Conservation (phyloP, 148 eudicot species). For the Hydrangea macrophylla region DNA sequence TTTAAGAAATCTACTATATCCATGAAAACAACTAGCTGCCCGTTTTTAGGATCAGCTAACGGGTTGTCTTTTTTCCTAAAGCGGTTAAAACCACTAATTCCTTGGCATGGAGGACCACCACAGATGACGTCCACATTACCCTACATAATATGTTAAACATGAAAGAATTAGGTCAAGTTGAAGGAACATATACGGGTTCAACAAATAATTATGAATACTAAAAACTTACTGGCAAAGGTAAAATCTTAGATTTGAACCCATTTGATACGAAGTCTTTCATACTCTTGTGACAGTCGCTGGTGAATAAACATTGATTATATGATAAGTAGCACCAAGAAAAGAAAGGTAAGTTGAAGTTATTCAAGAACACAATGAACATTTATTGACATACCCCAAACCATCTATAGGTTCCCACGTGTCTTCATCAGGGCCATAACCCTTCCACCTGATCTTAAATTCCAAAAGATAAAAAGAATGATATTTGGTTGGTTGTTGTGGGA, state of each 20-base stretch:
- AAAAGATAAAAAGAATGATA: background rate
- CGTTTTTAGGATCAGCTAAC: conserved; percentile 47
- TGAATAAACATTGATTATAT: background rate
- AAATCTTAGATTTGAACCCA: conserved; percentile 39
- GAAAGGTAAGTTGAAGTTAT: background rate
- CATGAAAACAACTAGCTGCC: conserved; percentile 64
- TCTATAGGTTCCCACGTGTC: conserved; percentile 88
- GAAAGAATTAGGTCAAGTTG: background rate
- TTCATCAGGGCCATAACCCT: conserved; percentile 60
- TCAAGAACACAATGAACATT: background rate
- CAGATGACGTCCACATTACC: conserved; percentile 77
- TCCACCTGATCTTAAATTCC: conserved; percentile 63
- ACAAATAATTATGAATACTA: background rate
- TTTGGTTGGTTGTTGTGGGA: too few species aligned
- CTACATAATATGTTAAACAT: conserved; percentile 24
- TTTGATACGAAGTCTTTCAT: conserved; percentile 53
- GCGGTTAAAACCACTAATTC: conserved; percentile 79
- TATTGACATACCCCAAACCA: conserved; percentile 50
- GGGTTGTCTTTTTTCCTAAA: conserved; percentile 53
- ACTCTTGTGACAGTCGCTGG: conserved; percentile 47
- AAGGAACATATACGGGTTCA: background rate
- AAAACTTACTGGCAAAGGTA: conserved; percentile 71
- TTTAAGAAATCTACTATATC: conserved; percentile 55
- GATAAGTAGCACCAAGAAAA: background rate
- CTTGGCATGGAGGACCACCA: conserved; percentile 95